Base-by-base conservation (phyloP, 805 yeast genomes). In the Monosporozyma unispora region DNA sequence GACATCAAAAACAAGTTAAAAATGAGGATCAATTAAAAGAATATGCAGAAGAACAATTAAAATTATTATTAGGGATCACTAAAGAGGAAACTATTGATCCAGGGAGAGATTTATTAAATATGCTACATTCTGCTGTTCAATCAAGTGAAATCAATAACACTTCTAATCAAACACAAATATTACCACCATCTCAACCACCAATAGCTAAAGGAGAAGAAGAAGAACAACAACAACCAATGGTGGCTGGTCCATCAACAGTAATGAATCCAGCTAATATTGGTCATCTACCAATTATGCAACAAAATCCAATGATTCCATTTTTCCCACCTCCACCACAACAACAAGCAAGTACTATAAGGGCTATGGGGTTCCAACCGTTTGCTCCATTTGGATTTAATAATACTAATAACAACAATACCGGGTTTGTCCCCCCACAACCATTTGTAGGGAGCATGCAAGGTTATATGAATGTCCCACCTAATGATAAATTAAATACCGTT, bases 61-160 rank as follows among this genome's bases (percentile, higher is more conserved):
- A 84, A 69, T 64, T 70, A 14, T 70, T 82, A 53, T 70, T 85
- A 58, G 89, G 88, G 41, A 70, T 85, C 41, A 74, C 75, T 39
- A 64, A 58, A 57, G 64, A 57, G 57, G 67, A 52, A 27, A 59
- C 58, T 33, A 23, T 64, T 27, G 91, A 84, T 64, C 88, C 89
- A 1, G 93, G 93, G 31, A 81, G 91, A 72, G 91, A 83, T 48
- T 64, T 85, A 50, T 73, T 85, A 58, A 78, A 82, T 53, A 74
- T 84, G 62, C 70, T 85, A 52, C 79, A 77, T 54, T 63, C 68
- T 44, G 76, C 78, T 16, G 72, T 76, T 7, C 61, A 61, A 41
- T 46, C 50, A 12, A 52, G 51, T 35, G 42, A 43, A 23, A 42
- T 23, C 28, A 25, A 27, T 18, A 33, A 37, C 7, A 12, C 22